Conservation (phyloP, 306 rosid species). For the Geum urbanum region DNA sequence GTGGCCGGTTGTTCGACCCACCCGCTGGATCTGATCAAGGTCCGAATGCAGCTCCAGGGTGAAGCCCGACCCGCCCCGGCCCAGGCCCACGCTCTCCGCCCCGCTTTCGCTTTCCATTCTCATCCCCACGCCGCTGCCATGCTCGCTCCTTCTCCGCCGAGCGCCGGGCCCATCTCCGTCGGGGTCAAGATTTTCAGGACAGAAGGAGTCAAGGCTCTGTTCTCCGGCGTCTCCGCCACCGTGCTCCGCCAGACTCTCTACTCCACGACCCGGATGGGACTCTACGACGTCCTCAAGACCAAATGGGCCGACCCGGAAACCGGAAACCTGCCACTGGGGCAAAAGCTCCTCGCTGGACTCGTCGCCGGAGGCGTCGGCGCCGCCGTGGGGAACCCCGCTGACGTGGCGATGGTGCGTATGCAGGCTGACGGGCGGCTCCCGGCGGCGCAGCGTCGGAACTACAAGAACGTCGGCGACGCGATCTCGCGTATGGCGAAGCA, state of each 20-base stretch:
- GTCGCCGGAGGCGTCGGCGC: conserved; percentile 77
- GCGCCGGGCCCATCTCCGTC: conserved; percentile 49
- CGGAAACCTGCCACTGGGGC: conserved; percentile 36
- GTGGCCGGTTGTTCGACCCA: conserved; percentile 59
- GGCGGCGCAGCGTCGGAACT: conserved; percentile 52
- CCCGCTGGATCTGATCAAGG: conserved; percentile 75
- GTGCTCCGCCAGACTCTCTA: conserved; percentile 74
- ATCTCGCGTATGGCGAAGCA: conserved; percentile 50
- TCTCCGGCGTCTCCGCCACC: conserved; percentile 76
- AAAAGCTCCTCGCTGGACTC: conserved; percentile 56
- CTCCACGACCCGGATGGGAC: conserved; percentile 85
- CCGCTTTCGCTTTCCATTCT: conserved; percentile 41
- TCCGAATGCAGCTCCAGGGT: conserved; percentile 82
- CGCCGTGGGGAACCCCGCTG: conserved; percentile 82
- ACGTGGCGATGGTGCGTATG: conserved; percentile 90
- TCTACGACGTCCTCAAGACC: conserved; percentile 61
- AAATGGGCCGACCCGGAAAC: conserved; percentile 56
- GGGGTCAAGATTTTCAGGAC: conserved; percentile 41
- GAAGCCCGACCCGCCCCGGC: conserved; percentile 33
- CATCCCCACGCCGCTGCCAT: conserved; percentile 20
- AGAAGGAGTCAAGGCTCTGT: conserved; percentile 55
- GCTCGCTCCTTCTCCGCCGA: not conserved
- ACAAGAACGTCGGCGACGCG: conserved; percentile 68
- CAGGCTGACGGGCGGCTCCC: conserved; percentile 91
- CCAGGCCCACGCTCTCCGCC: conserved; percentile 41